Conservation (phyloP, 148 eudicot genomes). For the Rhododendron molle region DNA sequence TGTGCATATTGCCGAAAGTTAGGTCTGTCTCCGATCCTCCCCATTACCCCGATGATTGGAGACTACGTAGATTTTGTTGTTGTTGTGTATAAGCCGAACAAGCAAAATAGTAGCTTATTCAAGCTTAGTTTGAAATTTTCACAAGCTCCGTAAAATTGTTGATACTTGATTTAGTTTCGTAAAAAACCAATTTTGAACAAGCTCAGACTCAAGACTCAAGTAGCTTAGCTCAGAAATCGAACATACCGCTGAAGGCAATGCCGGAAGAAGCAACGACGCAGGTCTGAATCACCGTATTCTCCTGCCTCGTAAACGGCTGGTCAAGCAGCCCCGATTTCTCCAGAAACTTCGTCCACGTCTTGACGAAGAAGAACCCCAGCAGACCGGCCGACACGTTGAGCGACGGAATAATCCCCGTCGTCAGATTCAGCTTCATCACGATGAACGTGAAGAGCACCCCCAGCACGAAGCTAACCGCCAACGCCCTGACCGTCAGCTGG, state of each 20-base stretch:
- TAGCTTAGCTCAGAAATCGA: background rate
- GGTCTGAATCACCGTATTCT: constrained; percentile 72
- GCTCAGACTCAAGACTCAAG: constrained; percentile 13
- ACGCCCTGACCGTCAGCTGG: constrained; percentile 51
- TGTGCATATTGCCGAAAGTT: too few relatives aligned
- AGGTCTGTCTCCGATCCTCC: too few relatives aligned
- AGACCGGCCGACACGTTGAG: constrained; percentile 67
- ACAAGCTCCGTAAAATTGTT: too few relatives aligned
- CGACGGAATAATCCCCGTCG: constrained; percentile 65
- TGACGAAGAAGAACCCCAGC: constrained; percentile 61
- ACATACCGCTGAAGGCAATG: constrained; percentile 66
- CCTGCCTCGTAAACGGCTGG: constrained; percentile 70
- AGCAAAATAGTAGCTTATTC: too few relatives aligned
- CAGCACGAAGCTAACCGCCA: constrained; percentile 43
- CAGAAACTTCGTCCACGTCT: constrained; percentile 48
- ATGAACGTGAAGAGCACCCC: constrained; percentile 49
- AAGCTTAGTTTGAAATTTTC: too few relatives aligned
- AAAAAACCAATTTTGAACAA: too few relatives aligned
- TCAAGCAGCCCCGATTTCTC: constrained; percentile 32
- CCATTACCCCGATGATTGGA: too few relatives aligned
- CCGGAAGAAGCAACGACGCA: constrained; percentile 71
- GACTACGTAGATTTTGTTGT: too few relatives aligned
- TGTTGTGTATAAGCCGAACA: too few relatives aligned
- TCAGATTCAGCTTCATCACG: constrained; percentile 61
- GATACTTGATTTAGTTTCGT: too few relatives aligned